Conservation (phyloP, 345 rosid species). For the Syzygium grande region DNA sequence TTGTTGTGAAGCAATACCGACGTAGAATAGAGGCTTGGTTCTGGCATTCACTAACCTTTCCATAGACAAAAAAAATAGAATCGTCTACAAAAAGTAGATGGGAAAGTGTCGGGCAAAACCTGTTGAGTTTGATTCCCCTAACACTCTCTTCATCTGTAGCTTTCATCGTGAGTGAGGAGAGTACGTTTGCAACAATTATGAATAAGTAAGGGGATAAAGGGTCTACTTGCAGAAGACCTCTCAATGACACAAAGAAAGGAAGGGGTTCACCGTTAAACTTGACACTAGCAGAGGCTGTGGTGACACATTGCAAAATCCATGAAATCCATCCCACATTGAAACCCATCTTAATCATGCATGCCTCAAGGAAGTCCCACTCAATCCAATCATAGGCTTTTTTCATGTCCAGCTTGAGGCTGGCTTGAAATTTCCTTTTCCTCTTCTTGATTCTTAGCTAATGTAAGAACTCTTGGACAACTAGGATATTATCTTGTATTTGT, state of each 20-base stretch:
- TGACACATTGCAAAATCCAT: neutral
- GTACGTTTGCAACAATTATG: neutral
- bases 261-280: neutral
- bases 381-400: neutral
- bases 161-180: neutral
- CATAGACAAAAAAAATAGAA: too few species aligned
- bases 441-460: neutral
- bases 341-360: neutral
- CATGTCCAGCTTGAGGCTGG: neutral
- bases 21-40: too few species aligned
- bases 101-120: neutral
- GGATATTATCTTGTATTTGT: neutral
- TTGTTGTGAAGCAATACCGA: too few species aligned
- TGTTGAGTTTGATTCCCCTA: neutral
- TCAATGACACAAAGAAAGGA: neutral
- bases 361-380: fast-evolving
- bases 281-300: fast-evolving
- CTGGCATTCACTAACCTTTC: too few species aligned
- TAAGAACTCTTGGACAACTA: neutral
- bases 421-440: neutral
- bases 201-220: neutral
- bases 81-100: too few species aligned
- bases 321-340: neutral
- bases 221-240: neutral
- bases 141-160: neutral